Base-by-base conservation (phyloP, 768 basidiomycete genomes). In the Hirschioporus abietinus region DNA sequence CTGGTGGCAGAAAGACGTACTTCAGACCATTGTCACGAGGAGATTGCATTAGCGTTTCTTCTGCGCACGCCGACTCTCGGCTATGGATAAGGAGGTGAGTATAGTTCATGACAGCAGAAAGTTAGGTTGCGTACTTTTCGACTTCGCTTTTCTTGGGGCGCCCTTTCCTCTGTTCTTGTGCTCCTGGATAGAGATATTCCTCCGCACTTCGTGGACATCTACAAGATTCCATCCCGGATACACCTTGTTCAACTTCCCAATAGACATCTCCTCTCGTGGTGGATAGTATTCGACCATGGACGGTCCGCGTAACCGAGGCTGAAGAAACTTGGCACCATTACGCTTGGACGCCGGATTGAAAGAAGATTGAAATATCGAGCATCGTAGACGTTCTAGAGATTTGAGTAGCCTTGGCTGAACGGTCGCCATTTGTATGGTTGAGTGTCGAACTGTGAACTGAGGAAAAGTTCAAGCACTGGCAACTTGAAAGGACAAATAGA, bases 291-390 rank as follows among this genome's bases (percentile, higher is more conserved):
- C 79, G 69, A 90, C 74, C 89, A 97, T 92, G 27, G 93, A 84
- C 0, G 94, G 94, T 0, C 96, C 96, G 0, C 89, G 86, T 36
- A 98, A 85, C 20, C 90, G 83, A 17, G 85, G 82, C 23, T 90
- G 88, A 60, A 98, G 87, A 79, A 96, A 95, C 79, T 98, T 98
- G 27, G 94, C 90, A 20, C 96, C 96, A 0, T 92, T 95, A 20
- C 96, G 88, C 17, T 86, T 74, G 27, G 85, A 85, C 1, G 83
- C 83, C 0, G 96, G 96, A 77, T 98, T 98, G 78, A 91, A 94
- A 3, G 90, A 81, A 9, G 93, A 96, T 73, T 94, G 86, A 73
- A 98, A 96, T 64, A 98, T 85, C 58, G 81, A 74, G 74, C 87
- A 89, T 59, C 88, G 89, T 6, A 91, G 80, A 63, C 84, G 83